Evolutionary conservation across 2,329 filamentous ascomycete species (phyloP), one percentile per base, ranked within the genome.

Genomic region (Aspergillus sp.): DNA sequence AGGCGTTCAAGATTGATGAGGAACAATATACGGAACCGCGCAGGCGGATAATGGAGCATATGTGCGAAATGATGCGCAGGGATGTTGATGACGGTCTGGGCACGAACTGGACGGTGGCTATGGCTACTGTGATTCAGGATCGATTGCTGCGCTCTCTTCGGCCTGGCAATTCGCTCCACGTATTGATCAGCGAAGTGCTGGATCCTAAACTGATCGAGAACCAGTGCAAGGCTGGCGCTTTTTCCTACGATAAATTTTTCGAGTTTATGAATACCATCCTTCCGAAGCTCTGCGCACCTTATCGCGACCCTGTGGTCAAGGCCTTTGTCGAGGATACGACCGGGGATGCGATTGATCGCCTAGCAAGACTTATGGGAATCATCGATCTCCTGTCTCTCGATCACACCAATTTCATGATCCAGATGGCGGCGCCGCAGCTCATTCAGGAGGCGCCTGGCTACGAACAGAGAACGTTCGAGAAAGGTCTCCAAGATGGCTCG

Each of bases 201-300:
- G 87, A 89, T 64, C 82, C 85, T 3, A 82, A 84, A 13, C 75
- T 84, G 63, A 81, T 89, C 57, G 80, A 79, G 54, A 81, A 79
- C 50, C 85, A 89, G 68, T 86, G 84, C 70, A 81, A 79, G 32
- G 83, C 84, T 53, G 85, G 85, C 5, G 76, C 84, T 13, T 89
- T 89, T 69, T 88, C 85, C 0, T 89, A 89, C 63, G 81, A 83
- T 53, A 83, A 82, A 47, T 88, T 89, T 73, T 89, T 89, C 70
- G 75, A 78, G 13, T 89, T 88, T 66, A 88, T 89, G 80, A 82
- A 83, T 36, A 81, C 79, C 50, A 83, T 89, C 30, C 75, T 89
- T 21, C 85, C 86, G 0, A 87, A 87, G 68, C 82, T 89, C 9
- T 89, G 87, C 68, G 87, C 87, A 5, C 87, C 87, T 2, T 87